phyloP scores from a whole-genome alignment of 495 filamentous ascomycete genomes.

The Arthonia radiata region DNA sequence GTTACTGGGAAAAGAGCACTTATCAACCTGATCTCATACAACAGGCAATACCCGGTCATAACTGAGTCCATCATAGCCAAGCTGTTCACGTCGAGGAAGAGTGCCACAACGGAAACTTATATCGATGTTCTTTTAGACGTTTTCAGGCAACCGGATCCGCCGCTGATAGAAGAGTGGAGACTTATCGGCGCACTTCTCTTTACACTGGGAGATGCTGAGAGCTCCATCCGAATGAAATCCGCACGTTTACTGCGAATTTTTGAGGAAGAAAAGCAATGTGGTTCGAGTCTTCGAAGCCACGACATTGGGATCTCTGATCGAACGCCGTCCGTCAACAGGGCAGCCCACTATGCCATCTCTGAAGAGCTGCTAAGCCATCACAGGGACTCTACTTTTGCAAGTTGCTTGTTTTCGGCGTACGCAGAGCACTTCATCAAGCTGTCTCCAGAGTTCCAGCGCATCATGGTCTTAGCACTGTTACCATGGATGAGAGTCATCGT shows the following conservation, averaged over 20 bases:
- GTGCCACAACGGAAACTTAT: too few species aligned
- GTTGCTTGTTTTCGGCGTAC: constrained; percentile 87
- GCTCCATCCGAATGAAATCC: constrained; percentile 67
- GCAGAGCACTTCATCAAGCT: constrained; percentile 72
- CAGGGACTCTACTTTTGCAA: constrained; percentile 65
- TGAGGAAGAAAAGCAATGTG: constrained; percentile 64
- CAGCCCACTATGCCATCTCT: constrained; percentile 90
- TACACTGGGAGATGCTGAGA: constrained; percentile 73
- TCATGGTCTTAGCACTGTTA: constrained; percentile 80
- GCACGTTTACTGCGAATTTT: constrained; percentile 59
- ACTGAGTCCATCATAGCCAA: constrained; percentile 54
- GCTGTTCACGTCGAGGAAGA: too few species aligned
- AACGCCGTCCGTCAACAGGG: constrained; percentile 91
- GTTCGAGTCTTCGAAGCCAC: constrained; percentile 80
- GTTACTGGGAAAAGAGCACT: constrained; percentile 75
- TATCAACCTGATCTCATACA: constrained; percentile 75
- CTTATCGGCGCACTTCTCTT: constrained; percentile 69
- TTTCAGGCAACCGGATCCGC: too few species aligned
- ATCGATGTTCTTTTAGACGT: constrained; percentile 81
- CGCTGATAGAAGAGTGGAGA: constrained; percentile 70
- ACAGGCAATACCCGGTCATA: constrained; percentile 53
- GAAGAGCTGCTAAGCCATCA: constrained; percentile 73
- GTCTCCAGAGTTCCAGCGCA: constrained; percentile 55
- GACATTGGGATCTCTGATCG: constrained; percentile 97
- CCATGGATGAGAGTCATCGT: constrained; percentile 94